These are phyloP conservation scores for Aspergillus indologenus DNA, from an alignment of 495 filamentous ascomycete genomes.

Conservation along the genomic window DNA sequence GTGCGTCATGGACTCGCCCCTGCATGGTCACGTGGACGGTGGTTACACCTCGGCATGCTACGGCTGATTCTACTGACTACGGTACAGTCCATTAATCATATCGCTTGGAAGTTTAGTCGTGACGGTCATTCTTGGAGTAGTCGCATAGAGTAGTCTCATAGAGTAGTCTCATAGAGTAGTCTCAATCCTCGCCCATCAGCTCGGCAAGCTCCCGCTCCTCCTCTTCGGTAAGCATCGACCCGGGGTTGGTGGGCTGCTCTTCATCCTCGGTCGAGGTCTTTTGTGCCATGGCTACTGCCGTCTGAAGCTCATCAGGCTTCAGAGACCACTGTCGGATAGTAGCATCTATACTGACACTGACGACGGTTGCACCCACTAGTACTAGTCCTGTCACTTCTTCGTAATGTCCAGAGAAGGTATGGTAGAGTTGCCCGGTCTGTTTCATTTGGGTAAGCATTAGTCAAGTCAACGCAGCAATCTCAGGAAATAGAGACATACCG, in stretches of 20 bases:
- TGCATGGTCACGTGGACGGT: conserved; percentile 32
- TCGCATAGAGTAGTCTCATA: too few relatives aligned
- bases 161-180: too few relatives aligned
- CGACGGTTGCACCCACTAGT: conserved; percentile 58
- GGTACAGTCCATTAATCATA: too few relatives aligned
- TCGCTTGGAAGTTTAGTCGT: conserved; percentile 1
- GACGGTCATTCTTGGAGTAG: conserved; percentile 1
- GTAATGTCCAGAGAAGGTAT: conserved; percentile 79
- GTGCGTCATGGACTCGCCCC: conserved; percentile 36
- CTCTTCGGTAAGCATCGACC: conserved; percentile 65
- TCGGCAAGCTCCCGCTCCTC: conserved; percentile 86
- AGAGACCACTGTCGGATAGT: conserved; percentile 83
- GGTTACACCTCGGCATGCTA: too few relatives aligned
- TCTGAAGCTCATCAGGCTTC: conserved; percentile 58
- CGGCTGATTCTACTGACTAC: too few relatives aligned
- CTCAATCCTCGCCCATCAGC: conserved; percentile 71
- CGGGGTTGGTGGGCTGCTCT: conserved; percentile 39
- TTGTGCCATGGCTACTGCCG: conserved; percentile 55
- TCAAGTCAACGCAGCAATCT: not conserved
- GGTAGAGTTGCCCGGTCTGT: conserved; percentile 68
- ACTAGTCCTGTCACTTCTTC: conserved; percentile 85
- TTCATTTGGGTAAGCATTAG: not conserved
- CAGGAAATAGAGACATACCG: conserved; percentile 33
- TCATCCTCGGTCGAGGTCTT: conserved; percentile 49
- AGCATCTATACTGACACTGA: conserved; percentile 83